phyloP scores from a whole-genome alignment of 208 protist species.

The Trichomonas gallinae region DNA sequence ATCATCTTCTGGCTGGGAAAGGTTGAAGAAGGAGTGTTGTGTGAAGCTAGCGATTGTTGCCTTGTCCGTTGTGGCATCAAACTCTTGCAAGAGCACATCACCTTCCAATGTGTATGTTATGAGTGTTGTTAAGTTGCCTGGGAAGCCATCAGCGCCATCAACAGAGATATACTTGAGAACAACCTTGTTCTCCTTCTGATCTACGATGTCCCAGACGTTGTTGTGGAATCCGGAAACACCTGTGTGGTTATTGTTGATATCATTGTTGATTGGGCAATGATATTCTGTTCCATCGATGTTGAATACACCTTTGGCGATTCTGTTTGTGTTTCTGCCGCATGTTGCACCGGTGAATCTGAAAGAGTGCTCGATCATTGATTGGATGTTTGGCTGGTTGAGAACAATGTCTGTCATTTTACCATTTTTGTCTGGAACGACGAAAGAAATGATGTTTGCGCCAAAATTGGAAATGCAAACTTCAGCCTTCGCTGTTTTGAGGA shows the following conservation, averaged over 20 bases:
- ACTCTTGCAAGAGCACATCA: not conserved
- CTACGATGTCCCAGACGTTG: not conserved
- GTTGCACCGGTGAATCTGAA: not conserved
- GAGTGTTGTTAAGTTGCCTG: not conserved
- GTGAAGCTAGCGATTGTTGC: not conserved
- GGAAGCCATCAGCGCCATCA: not conserved
- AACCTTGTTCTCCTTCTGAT: not conserved
- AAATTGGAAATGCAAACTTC: constrained; percentile 16
- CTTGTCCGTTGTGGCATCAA: not conserved
- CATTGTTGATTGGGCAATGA: not conserved
- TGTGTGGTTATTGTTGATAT: not conserved
- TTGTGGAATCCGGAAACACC: not conserved
- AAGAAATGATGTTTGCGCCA: not conserved
- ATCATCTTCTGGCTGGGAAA: not conserved
- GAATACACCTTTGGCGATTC: not conserved
- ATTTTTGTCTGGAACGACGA: not conserved
- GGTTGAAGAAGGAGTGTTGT: constrained; percentile 3
- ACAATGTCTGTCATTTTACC: not conserved
- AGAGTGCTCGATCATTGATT: not conserved
- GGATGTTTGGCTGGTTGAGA: not conserved
- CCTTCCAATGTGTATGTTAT: not conserved
- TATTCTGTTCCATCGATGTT: not conserved
- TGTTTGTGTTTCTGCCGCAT: not conserved
- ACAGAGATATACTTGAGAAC: not conserved
- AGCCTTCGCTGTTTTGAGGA: not conserved